These are phyloP conservation scores for Zanthoxylum bungeanum DNA, from an alignment of 345 rosid genomes.

Conservation along the genomic window DNA sequence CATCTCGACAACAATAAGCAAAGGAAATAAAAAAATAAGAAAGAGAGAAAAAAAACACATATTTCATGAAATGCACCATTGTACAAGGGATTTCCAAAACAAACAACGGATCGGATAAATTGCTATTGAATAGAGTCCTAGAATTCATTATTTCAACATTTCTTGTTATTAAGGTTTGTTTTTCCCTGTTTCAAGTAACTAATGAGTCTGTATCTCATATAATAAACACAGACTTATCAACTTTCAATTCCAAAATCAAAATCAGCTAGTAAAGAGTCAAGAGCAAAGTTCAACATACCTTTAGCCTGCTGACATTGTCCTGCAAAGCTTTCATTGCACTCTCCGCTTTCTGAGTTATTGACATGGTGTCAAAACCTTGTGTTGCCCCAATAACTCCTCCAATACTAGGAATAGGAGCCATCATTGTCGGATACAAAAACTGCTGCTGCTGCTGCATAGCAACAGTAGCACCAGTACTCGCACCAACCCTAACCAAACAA, in stretches of 20 bases:
- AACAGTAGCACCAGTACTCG: constrained; percentile 25
- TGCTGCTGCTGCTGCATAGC: constrained; percentile 33
- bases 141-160: constrained; percentile 1
- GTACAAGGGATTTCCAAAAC: constrained; percentile 1
- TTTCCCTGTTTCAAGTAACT: background rate
- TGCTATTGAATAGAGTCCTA: background rate
- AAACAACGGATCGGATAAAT: background rate
- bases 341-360: constrained; percentile 76
- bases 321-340: constrained; percentile 68
- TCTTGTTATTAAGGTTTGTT: background rate
- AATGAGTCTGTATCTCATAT: background rate
- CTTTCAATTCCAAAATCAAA: background rate
- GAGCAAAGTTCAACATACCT: constrained; percentile 42
- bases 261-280: background rate
- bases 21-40: background rate
- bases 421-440: constrained; percentile 26
- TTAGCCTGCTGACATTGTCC: constrained; percentile 50
- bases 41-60: background rate
- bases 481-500: constrained; percentile 33
- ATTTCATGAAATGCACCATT: background rate
- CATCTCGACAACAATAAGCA: background rate
- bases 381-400: constrained; percentile 48
- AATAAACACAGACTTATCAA: background rate
- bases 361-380: constrained; percentile 47
- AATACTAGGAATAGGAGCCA: constrained; percentile 45